Evolutionary conservation across 148 eudicot genomes (phyloP).

Genomic region (Vaccinium myrtillus): DNA sequence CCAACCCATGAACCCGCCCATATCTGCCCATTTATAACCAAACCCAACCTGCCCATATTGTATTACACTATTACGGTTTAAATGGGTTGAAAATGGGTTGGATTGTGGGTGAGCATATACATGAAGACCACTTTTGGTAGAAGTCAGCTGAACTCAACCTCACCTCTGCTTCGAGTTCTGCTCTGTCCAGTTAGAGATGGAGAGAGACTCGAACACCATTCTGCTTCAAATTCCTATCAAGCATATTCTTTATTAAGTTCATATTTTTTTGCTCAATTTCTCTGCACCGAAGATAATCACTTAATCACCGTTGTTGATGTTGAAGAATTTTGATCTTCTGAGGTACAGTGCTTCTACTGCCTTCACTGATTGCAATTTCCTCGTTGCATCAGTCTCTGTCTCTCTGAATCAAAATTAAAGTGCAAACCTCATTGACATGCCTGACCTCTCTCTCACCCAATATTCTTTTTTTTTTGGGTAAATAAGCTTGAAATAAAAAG

Average conservation of each 20-base stretch:
- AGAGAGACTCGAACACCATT: slow-evolving; percentile 2
- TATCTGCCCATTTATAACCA: too few relatives aligned
- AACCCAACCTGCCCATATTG: too few relatives aligned
- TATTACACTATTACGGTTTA: too few relatives aligned
- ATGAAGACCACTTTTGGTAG: too few relatives aligned
- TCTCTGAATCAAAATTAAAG: neutral
- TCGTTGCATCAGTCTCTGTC: neutral
- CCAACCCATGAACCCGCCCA: too few relatives aligned
- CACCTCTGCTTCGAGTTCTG: neutral
- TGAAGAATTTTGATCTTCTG: neutral
- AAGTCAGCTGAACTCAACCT: neutral
- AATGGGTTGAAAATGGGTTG: too few relatives aligned
- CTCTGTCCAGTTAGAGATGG: neutral
- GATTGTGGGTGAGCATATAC: too few relatives aligned
- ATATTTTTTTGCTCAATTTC: neutral
- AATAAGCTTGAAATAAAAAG: too few relatives aligned
- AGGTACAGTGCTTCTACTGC: neutral
- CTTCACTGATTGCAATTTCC: neutral
- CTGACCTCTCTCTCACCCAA: too few relatives aligned
- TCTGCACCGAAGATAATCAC: neutral
- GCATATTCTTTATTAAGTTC: neutral
- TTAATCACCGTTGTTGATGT: neutral
- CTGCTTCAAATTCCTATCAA: neutral
- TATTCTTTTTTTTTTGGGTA: too few relatives aligned
- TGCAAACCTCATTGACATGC: too few relatives aligned